Evolutionary conservation across 345 rosid genomes (phyloP).

Genomic region (Punica granatum): DNA sequence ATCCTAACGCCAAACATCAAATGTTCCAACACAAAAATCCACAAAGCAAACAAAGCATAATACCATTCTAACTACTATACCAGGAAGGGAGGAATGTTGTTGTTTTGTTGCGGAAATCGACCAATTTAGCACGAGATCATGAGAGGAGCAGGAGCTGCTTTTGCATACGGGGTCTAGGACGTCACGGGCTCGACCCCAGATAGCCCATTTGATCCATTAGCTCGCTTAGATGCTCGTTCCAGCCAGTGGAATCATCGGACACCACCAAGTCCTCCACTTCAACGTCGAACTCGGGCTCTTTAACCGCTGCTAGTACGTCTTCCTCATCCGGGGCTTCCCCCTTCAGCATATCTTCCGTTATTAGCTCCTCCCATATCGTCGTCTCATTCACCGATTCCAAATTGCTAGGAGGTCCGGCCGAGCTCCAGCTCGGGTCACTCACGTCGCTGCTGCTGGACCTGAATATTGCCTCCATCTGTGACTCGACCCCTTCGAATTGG

Average conservation of each 20-base stretch:
- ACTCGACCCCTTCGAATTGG: constrained; percentile 7
- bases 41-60: neutral
- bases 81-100: neutral
- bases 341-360: constrained; percentile 26
- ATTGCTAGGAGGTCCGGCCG: constrained; percentile 1
- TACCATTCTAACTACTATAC: neutral
- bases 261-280: constrained; percentile 59
- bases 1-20: too few species aligned
- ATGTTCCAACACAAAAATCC: neutral
- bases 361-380: constrained; percentile 43
- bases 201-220: constrained; percentile 64
- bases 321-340: constrained; percentile 21
- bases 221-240: constrained; percentile 51
- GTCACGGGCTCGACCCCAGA: constrained; percentile 46
- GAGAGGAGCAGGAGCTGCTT: too few species aligned
- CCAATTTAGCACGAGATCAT: too few species aligned
- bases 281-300: constrained; percentile 30
- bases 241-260: constrained; percentile 35
- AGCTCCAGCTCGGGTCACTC: neutral
- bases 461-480: constrained; percentile 43
- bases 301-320: constrained; percentile 9
- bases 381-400: constrained; percentile 22
- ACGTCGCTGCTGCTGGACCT: constrained; percentile 13
- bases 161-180: neutral
- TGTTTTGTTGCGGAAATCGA: too few species aligned